Evolutionary conservation across 2,329 filamentous ascomycete genomes (phyloP).

Genomic region (Mycosphaerella sp.): DNA sequence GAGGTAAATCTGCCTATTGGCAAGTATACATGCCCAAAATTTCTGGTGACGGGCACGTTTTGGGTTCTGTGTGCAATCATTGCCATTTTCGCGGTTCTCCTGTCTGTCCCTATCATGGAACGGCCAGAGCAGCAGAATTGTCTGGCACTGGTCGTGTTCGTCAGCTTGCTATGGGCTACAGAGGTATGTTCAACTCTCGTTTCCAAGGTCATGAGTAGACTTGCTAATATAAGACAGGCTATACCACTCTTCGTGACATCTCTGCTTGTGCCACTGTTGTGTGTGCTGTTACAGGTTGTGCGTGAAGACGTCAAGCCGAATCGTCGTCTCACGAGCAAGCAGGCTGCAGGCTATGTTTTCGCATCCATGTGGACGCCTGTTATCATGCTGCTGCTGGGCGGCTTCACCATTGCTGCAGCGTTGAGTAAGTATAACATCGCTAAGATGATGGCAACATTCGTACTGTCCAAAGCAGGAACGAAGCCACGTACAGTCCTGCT

Average conservation of each 20-base stretch:
- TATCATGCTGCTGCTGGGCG: conserved; percentile 94
- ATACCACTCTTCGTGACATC: conserved; percentile 97
- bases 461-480: conserved; percentile 92
- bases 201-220: background rate
- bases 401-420: conserved; percentile 91
- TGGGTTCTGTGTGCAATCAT: conserved; percentile 67
- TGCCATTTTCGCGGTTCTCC: conserved; percentile 64
- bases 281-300: conserved; percentile 78
- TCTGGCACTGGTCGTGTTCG: conserved; percentile 84
- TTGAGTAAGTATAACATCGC: conserved; percentile 97
- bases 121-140: conserved; percentile 92
- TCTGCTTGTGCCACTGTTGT: conserved; percentile 85
- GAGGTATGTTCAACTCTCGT: conserved; percentile 53
- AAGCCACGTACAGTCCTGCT: conserved; percentile 80
- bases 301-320: conserved; percentile 67
- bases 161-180: conserved; percentile 92
- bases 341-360: conserved; percentile 79
- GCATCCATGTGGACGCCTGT: conserved; percentile 98
- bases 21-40: conserved; percentile 66
- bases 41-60: conserved; percentile 79
- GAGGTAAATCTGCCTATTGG: conserved; percentile 76
- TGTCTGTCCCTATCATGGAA: conserved; percentile 75
- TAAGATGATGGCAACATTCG: conserved; percentile 92
- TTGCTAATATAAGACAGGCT: conserved; percentile 49
- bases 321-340: conserved; percentile 67